Evolutionary conservation across 768 basidiomycete species (phyloP).

Genomic region (Gautieria morchelliformis): DNA sequence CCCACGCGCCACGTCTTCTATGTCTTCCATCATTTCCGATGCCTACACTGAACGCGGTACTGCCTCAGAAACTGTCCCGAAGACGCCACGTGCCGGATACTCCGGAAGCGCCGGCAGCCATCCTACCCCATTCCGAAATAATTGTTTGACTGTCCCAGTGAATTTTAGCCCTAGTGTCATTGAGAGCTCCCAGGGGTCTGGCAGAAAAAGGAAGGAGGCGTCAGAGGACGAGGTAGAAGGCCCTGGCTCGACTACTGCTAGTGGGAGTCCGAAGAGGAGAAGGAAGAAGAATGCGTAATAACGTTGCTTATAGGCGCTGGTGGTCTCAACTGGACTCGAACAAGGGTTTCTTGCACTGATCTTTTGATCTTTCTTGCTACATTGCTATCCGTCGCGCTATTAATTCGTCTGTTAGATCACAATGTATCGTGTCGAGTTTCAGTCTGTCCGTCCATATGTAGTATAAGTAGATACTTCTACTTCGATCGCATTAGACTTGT

Average conservation of each 20-base stretch:
- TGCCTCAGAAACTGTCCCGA: neutral
- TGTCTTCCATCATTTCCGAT: neutral
- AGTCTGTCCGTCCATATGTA: too few species aligned
- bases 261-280: too few species aligned
- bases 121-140: neutral
- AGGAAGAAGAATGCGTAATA: too few species aligned
- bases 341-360: too few species aligned
- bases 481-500: neutral
- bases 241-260: too few species aligned
- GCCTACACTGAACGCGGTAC: neutral
- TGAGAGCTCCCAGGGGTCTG: neutral
- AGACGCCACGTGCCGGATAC: neutral
- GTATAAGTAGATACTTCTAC: neutral
- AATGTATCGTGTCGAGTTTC: too few species aligned
- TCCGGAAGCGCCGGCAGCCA: neutral
- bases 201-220: neutral
- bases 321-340: too few species aligned
- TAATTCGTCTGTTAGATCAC: too few species aligned
- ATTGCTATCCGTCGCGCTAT: too few species aligned
- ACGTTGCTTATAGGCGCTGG: too few species aligned
- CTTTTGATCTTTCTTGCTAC: too few species aligned
- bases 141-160: conserved; percentile 1
- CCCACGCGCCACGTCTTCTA: neutral
- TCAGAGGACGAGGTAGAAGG: too few species aligned
- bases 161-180: neutral